These are phyloP conservation scores for Metschnikowia continentalis DNA, from an alignment of 805 yeast genomes.

Conservation along the genomic window DNA sequence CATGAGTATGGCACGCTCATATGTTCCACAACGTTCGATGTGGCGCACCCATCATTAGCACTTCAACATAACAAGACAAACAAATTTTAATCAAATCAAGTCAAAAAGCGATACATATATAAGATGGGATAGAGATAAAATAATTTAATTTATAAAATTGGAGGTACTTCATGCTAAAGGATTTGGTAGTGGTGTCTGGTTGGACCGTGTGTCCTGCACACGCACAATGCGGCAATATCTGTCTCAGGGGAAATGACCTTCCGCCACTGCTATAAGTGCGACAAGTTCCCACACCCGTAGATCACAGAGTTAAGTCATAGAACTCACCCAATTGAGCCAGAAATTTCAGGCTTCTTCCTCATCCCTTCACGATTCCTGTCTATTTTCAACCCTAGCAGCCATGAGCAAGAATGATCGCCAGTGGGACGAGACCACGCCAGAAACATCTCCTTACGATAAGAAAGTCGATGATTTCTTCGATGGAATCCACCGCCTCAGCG, in stretches of 20 bases:
- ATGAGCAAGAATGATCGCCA: background rate
- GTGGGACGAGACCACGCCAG: constrained; percentile 1
- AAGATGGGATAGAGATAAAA: too few species aligned
- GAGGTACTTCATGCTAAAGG: too few species aligned
- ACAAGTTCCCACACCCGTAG: background rate
- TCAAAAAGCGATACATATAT: too few species aligned
- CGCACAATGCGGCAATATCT: background rate
- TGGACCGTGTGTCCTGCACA: background rate
- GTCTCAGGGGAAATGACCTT: background rate
- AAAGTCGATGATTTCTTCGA: constrained; percentile 24
- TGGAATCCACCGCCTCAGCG: constrained; percentile 24
- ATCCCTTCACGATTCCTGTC: background rate
- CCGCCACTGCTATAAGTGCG: constrained; percentile 3
- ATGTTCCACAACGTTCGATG: background rate
- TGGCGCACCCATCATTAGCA: background rate
- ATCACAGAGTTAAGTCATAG: background rate
- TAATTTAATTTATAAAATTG: too few species aligned
- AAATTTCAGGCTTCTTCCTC: background rate
- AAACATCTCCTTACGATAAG: constrained; percentile 16
- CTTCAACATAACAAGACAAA: background rate
- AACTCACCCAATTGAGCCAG: background rate
- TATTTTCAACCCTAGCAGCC: background rate
- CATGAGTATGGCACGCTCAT: background rate
- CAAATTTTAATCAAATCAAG: background rate
- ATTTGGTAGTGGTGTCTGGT: background rate